Evolutionary conservation across 371 early-diverging fungal genomes (phyloP), one percentile per base, ranked within the genome.

Genomic region (Syncephalastrum contaminatum): DNA sequence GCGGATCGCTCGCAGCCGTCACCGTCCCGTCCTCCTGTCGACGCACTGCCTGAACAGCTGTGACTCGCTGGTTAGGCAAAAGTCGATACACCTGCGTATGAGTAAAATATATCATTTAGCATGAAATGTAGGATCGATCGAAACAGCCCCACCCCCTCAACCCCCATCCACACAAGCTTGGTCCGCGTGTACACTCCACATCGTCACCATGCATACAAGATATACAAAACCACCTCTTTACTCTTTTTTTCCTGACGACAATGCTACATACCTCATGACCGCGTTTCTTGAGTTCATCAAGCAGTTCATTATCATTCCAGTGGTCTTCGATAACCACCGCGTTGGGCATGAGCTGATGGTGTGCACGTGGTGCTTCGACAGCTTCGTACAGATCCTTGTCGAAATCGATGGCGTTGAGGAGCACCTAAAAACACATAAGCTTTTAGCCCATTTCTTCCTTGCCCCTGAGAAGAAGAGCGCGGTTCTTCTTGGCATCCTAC

Each of bases 291-390:
- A 76, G 48, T 15, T 54, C 58, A 0, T 48, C 21, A 15, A 62
- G 16, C 0, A 67, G 16, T 2, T 27, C 21, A 13, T 36, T 36
- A 39, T 56, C 53, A 30, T 30, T 30, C 55, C 46, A 70, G 12
- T 58, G 67, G 18, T 59, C 41, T 46, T 79, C 76, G 4, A 55
- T 19, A 24, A 62, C 39, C 7, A 90, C 83, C 41, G 73, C 57
- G 63, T 96, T 75, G 0, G 98, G 98, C 55, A 91, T 56, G 43
- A 98, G 74, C 68, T 98, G 99, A 74, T 98, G 94, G 67, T 99
- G 99, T 14, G 95, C 66, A 15, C 99, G 82, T 3, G 97, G 91
- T 18, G 63, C 54, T 20, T 80, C 85, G 2, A 99, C 82, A 0
- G 99, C 94, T 2, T 86, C 73, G 52, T 82, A 75, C 3, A 95